phyloP scores from a whole-genome alignment of 805 yeast genomes.

The Teunomyces aglyptinius region DNA sequence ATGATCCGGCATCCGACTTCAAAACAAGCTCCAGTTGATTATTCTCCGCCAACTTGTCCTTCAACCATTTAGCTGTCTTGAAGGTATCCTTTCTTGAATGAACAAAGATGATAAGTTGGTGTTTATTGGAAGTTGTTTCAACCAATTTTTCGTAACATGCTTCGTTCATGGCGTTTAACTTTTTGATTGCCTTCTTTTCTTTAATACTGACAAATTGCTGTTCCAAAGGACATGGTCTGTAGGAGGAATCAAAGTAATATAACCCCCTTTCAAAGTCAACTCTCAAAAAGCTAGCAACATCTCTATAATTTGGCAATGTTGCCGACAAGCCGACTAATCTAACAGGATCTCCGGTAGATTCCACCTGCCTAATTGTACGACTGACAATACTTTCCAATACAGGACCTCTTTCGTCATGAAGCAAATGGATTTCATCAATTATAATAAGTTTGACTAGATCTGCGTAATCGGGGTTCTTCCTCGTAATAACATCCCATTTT shows the following conservation, averaged over 20 bases:
- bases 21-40: conserved; percentile 47
- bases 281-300: conserved; percentile 78
- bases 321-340: conserved; percentile 89
- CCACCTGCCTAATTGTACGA: conserved; percentile 54
- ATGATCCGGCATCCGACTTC: conserved; percentile 53
- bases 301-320: conserved; percentile 83
- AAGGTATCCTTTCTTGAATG: conserved; percentile 92
- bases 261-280: conserved; percentile 59
- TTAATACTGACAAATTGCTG: conserved; percentile 88
- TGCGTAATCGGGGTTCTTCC: conserved; percentile 72
- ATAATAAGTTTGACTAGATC: conserved; percentile 64
- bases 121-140: conserved; percentile 58
- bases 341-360: conserved; percentile 46
- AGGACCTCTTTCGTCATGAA: conserved; percentile 95
- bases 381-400: conserved; percentile 87
- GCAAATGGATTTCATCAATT: conserved; percentile 87
- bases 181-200: conserved; percentile 76
- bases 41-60: conserved; percentile 57
- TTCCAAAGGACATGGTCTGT: conserved; percentile 88
- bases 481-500: conserved; percentile 94
- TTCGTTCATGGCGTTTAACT: conserved; percentile 79
- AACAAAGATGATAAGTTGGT: conserved; percentile 86
- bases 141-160: conserved; percentile 76
- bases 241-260: conserved; percentile 79
- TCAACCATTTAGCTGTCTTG: conserved; percentile 74